A percentile compares a stretch with the other conserved stretches of the same genome.
These are phyloP conservation scores for Paxillus involutus DNA, from an alignment of 768 basidiomycete genomes.

Conservation along the genomic window DNA sequence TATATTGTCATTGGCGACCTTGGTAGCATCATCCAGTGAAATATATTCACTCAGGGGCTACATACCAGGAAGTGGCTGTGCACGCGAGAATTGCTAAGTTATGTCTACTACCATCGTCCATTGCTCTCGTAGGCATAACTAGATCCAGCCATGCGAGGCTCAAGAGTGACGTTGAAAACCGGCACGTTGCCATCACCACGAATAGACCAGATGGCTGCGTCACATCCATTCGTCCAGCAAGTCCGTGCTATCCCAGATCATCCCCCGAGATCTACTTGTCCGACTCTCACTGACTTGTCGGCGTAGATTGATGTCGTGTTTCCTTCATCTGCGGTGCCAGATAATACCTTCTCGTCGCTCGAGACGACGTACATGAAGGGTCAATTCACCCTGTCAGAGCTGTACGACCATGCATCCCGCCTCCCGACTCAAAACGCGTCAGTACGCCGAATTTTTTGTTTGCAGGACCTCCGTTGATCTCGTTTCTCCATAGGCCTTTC, in stretches of 20 bases:
- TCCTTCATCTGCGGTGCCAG: constrained; percentile 42
- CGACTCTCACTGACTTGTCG: constrained; percentile 5
- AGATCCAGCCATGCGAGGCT: constrained; percentile 9
- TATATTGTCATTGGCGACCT: constrained; percentile 66
- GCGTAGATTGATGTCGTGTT: constrained; percentile 64
- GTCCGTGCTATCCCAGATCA: constrained; percentile 29
- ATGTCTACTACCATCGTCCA: too few relatives aligned
- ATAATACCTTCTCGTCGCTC: constrained; percentile 40
- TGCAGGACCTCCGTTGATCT: not conserved
- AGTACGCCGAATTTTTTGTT: not conserved
- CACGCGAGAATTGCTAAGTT: not conserved
- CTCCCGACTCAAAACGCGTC: constrained; percentile 13
- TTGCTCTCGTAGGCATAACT: not conserved
- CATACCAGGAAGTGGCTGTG: constrained; percentile 17
- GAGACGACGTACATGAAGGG: constrained; percentile 46
- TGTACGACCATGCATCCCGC: constrained; percentile 39
- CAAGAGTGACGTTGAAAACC: constrained; percentile 16
- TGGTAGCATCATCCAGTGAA: constrained; percentile 8
- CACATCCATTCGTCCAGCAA: constrained; percentile 56
- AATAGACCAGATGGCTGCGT: constrained; percentile 34
- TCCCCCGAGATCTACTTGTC: not conserved
- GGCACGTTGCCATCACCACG: constrained; percentile 27
- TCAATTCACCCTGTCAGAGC: constrained; percentile 41
- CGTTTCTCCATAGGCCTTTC: constrained; percentile 30
- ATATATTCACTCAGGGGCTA: not conserved